Base-by-base conservation (phyloP, 2,329 filamentous ascomycete species). In the Aspergillus awamori region DNA sequence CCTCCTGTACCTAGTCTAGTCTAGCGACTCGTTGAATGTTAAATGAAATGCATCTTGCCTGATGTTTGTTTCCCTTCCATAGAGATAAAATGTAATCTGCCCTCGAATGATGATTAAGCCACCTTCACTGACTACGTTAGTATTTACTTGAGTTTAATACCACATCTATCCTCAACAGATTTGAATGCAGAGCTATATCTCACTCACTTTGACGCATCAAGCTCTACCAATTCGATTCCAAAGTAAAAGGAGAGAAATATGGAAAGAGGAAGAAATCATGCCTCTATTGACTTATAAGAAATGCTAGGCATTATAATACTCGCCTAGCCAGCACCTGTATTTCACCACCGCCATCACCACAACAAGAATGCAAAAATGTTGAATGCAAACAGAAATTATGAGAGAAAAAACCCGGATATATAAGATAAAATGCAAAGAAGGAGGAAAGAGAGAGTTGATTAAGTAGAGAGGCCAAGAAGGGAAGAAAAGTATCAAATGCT, bases 401-500 rank as follows among this genome's bases (percentile, higher is more conserved):
- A 13, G 8, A 51, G 15, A 58, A 41, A 39, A 26, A 26, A 22
- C 8, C 28, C 3, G 13, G 20, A 7, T 8, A 45, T 13, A 26
- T 22, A 53, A 24, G 17, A 28, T 26, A 30, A 36, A 8, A 54
- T 54, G 52, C 17, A 39, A 56, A 24, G 17, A n/a, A 30, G 22
- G 53, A 22, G 24, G 24, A 43, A 26, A 41, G 49, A 45, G 22
- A 57, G 45, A 58, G 54, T 11, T 10, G 33, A 36, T 36, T 36
- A 36, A 36, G 33, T 36, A 36, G 11, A 8, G 20, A 20, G 28
- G 17, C 6, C 17, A 15, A 20, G 36, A 33, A 36, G 53, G n/a
- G 28, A 38, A 53, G 55, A 61, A 62, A 51, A 58, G 33, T 57
- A 62, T 47, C 63, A 54, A 52, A 65, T 51, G 30, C 51, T 56